Evolutionary conservation across 1,139 yeast species (phyloP).

Genomic region (Protomyces inundatus): DNA sequence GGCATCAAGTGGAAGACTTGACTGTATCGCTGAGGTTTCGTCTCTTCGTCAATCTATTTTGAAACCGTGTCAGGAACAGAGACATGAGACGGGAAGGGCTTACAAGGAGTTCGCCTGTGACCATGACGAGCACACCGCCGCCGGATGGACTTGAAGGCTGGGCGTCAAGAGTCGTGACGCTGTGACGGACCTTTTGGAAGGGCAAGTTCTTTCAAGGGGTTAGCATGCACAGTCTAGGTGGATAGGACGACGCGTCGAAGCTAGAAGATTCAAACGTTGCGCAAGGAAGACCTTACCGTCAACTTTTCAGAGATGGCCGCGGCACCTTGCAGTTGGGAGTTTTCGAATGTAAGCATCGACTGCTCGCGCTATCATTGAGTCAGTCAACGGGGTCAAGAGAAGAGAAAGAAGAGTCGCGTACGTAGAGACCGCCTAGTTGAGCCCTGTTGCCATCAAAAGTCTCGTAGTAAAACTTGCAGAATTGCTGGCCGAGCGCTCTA

Average conservation of each 20-base stretch:
- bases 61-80: neutral
- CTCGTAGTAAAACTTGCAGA: constrained; percentile 90
- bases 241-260: neutral
- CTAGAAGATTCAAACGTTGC: constrained; percentile 6
- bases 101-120: constrained; percentile 80
- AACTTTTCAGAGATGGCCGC: constrained; percentile 87
- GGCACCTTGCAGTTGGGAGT: constrained; percentile 90
- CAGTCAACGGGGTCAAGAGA: constrained; percentile 8
- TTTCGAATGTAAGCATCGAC: constrained; percentile 96
- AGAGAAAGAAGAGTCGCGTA: constrained; percentile 35
- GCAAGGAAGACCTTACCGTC: constrained; percentile 36
- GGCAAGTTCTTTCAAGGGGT: constrained; percentile 52
- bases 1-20: constrained; percentile 97
- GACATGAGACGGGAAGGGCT: constrained; percentile 33
- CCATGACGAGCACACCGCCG: constrained; percentile 95
- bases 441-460: constrained; percentile 91
- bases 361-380: constrained; percentile 60
- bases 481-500: constrained; percentile 25
- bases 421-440: constrained; percentile 86
- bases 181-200: constrained; percentile 85
- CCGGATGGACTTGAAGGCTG: constrained; percentile 86
- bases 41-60: constrained; percentile 71
- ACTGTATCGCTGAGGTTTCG: constrained; percentile 89
- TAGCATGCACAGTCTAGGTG: neutral
- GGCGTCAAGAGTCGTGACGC: constrained; percentile 91